A percentile compares a stretch with the other conserved stretches of the same genome.
Conservation (phyloP, 257 asterid genomes). For the Primulina huaijiensis region DNA sequence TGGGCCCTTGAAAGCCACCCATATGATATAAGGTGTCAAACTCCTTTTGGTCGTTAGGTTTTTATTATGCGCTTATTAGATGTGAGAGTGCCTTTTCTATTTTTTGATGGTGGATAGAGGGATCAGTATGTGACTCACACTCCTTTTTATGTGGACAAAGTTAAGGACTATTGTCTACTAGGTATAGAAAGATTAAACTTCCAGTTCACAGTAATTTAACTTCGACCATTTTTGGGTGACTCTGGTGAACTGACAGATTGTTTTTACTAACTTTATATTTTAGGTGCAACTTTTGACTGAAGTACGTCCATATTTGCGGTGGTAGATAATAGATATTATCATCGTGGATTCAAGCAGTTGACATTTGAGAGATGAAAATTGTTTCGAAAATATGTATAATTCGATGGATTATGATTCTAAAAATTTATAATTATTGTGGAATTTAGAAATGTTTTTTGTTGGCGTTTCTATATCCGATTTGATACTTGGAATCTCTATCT, state of each 20-base stretch:
- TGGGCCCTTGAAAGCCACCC: background rate
- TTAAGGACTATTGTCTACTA: background rate
- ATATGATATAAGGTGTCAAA: background rate
- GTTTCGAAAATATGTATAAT: background rate
- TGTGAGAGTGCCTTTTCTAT: background rate
- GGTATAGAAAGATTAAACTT: slow-evolving; percentile 2
- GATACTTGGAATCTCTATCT: slow-evolving; percentile 24
- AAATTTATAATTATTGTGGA: slow-evolving; percentile 15
- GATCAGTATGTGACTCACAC: background rate
- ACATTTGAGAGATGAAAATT: background rate
- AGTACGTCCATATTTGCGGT: background rate
- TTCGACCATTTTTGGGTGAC: background rate
- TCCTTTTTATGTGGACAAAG: slow-evolving; percentile 1
- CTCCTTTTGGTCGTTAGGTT: background rate
- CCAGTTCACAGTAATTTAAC: background rate
- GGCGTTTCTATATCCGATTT: slow-evolving; percentile 14
- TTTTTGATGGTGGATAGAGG: background rate
- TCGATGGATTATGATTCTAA: background rate
- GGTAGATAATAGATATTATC: slow-evolving; percentile 7
- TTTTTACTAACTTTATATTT: background rate
- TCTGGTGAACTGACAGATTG: background rate
- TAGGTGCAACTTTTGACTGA: background rate
- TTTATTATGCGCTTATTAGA: background rate
- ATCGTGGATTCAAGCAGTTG: background rate
- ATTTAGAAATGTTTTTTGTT: slow-evolving; percentile 14